Evolutionary conservation across 2,329 filamentous ascomycete genomes (phyloP).

Genomic region (Neofusicoccum kwambonambiense): DNA sequence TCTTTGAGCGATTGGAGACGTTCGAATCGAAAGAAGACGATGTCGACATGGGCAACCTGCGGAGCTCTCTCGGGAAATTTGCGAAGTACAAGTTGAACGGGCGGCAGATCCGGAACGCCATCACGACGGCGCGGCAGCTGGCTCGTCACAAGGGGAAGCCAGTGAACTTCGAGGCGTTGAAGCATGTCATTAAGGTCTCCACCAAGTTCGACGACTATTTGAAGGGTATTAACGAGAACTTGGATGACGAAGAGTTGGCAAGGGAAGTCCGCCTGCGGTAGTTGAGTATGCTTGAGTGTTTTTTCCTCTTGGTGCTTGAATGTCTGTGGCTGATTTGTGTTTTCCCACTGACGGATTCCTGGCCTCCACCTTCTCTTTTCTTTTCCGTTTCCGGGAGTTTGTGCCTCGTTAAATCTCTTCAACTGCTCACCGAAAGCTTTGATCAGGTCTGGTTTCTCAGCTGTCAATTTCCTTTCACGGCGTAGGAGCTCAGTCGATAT

Average conservation of each 20-base stretch:
- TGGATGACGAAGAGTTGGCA: neutral
- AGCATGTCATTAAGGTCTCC: neutral
- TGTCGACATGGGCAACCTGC: constrained; percentile 20
- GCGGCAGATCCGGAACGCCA: constrained; percentile 52
- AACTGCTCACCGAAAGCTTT: no score
- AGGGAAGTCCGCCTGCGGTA: neutral
- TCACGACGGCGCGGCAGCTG: constrained; percentile 33
- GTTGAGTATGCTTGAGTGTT: no score
- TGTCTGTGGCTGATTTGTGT: no score
- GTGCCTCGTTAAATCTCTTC: no score
- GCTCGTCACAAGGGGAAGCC: constrained; percentile 24
- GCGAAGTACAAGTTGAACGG: constrained; percentile 47
- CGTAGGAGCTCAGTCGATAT: no score
- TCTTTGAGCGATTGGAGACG: constrained; percentile 24
- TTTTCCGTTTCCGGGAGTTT: no score
- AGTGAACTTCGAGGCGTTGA: neutral
- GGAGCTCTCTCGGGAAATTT: constrained; percentile 43
- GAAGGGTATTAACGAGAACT: neutral
- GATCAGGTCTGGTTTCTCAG: no score
- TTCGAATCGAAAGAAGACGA: neutral
- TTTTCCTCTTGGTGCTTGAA: no score
- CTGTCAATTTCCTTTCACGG: no score
- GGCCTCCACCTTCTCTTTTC: no score
- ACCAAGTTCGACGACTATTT: neutral
- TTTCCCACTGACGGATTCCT: no score